A percentile compares a stretch with the other conserved stretches of the same genome.
These are phyloP conservation scores for Clarireedia paspali DNA, from an alignment of 2,329 filamentous ascomycete species.

Conservation along the genomic window DNA sequence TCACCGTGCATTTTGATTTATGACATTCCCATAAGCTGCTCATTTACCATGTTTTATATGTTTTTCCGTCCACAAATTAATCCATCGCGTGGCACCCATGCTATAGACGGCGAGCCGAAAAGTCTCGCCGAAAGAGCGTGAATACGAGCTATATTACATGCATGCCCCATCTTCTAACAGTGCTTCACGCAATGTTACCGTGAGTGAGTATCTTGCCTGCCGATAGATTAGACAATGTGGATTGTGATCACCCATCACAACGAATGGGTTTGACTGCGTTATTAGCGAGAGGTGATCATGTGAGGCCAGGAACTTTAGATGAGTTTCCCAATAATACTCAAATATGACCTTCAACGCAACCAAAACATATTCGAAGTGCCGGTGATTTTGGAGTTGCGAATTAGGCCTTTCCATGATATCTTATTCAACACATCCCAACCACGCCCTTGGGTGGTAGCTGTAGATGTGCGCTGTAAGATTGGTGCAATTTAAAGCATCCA, in stretches of 20 bases:
- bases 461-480: not conserved
- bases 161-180: not conserved
- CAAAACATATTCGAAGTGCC: not conserved
- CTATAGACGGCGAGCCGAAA: not conserved
- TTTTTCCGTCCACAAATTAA: slow-evolving; percentile 4
- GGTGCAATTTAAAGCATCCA: not conserved
- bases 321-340: not conserved
- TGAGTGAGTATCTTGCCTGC: not conserved
- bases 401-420: too few relatives aligned
- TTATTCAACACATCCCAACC: too few relatives aligned
- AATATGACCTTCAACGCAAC: not conserved
- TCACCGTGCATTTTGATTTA: not conserved
- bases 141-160: not conserved
- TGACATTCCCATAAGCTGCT: not conserved
- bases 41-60: not conserved
- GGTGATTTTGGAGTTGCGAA: not conserved
- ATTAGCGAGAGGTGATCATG: not conserved
- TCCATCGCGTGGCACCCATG: not conserved
- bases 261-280: not conserved
- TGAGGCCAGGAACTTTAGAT: not conserved
- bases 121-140: not conserved
- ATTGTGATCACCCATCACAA: not conserved
- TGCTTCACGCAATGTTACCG: slow-evolving; percentile 2
- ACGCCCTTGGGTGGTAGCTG: not conserved
- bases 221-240: not conserved